These are phyloP conservation scores for Phytophthora cryptogea DNA, from an alignment of 352 stramenopile species.

Conservation along the genomic window DNA sequence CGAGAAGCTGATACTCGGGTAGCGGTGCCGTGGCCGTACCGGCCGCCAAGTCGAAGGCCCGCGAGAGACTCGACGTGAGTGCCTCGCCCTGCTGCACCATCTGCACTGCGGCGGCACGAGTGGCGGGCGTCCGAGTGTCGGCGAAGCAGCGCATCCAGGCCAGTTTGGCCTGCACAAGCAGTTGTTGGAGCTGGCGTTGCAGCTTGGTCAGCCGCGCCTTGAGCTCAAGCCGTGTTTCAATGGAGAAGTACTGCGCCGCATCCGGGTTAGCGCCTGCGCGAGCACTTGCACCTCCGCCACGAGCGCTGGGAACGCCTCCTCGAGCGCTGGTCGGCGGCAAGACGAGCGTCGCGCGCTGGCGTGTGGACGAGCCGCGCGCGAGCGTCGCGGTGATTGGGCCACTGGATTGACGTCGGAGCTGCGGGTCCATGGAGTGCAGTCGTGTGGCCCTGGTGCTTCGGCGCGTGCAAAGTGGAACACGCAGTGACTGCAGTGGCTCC, in stretches of 20 bases:
- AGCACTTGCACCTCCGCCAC: not conserved
- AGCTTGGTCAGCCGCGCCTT: constrained; percentile 45
- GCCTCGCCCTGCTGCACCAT: constrained; percentile 52
- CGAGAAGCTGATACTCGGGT: constrained; percentile 51
- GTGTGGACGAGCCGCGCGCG: constrained; percentile 22
- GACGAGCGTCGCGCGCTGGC: constrained; percentile 16
- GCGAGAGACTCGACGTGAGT: constrained; percentile 43
- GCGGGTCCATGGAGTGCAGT: constrained; percentile 25
- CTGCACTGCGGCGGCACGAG: constrained; percentile 17
- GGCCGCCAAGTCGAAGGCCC: constrained; percentile 44
- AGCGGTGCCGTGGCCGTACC: constrained; percentile 36
- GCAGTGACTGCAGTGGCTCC: constrained; percentile 20
- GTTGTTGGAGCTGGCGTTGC: constrained; percentile 39
- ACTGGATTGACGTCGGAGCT: constrained; percentile 28
- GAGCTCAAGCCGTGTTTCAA: constrained; percentile 63
- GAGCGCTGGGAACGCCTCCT: constrained; percentile 10
- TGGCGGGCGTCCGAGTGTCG: constrained; percentile 2
- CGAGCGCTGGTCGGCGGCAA: constrained; percentile 14
- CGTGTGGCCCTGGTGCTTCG: constrained; percentile 15
- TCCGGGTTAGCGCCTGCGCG: constrained; percentile 17
- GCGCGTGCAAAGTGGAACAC: constrained; percentile 20
- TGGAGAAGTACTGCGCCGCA: constrained; percentile 55
- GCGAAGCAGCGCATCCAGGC: constrained; percentile 68
- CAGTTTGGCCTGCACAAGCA: constrained; percentile 60
- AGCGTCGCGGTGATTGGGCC: constrained; percentile 19